phyloP scores from a whole-genome alignment of 176 grass and related monocot genomes.

The Musa beccarii region DNA sequence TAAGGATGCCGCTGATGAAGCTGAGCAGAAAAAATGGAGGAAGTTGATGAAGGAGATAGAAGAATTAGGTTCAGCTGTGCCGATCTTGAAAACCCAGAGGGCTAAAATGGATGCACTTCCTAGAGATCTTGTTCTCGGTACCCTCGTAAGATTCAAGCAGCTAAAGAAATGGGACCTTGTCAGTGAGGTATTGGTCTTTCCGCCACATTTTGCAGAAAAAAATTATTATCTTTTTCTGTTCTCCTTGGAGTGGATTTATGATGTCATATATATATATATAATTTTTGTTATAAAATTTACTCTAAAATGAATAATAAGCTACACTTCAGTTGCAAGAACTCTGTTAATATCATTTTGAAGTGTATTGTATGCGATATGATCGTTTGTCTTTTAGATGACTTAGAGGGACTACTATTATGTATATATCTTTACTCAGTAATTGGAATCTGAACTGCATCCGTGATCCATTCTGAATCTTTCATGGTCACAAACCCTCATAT shows the following conservation, averaged over 20 bases:
- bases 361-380: neutral
- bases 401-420: neutral
- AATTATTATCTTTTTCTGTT: neutral
- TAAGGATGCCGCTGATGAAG: constrained; percentile 58
- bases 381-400: neutral
- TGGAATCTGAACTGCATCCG: neutral
- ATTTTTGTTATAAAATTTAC: neutral
- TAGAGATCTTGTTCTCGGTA: constrained; percentile 66
- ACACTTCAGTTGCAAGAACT: neutral
- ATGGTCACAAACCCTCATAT: neutral
- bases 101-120: constrained; percentile 33
- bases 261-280: no score
- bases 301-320: neutral
- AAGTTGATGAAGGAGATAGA: constrained; percentile 84
- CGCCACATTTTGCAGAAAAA: neutral
- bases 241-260: neutral
- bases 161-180: constrained; percentile 88
- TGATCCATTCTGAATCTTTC: neutral
- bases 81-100: constrained; percentile 54
- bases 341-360: neutral
- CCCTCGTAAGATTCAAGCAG: constrained; percentile 80
- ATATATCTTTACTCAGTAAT: no score
- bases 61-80: constrained; percentile 46
- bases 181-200: constrained; percentile 47
- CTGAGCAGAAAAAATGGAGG: constrained; percentile 72